Evolutionary conservation across 225 moss, liverwort and hornwort species (phyloP).

Genomic region (Neckera pumila): DNA sequence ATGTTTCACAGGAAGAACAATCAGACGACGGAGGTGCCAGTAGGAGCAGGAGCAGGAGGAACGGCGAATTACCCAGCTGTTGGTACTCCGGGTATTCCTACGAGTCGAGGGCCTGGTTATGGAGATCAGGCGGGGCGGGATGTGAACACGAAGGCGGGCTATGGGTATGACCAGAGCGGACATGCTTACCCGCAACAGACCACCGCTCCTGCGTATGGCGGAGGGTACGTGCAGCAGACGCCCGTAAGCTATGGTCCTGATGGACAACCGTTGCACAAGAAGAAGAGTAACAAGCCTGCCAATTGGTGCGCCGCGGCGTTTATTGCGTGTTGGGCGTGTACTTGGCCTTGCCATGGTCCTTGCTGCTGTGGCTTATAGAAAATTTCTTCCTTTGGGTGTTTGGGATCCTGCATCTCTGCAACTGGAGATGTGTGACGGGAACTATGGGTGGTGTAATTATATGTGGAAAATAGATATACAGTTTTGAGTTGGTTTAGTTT

Average conservation of each 20-base stretch:
- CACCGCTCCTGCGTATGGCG: not conserved
- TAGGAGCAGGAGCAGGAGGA: not conserved
- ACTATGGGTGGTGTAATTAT: not conserved
- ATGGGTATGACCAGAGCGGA: not conserved
- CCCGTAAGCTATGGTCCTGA: conserved; percentile 21
- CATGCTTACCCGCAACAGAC: not conserved
- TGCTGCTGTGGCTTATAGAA: conserved; percentile 40
- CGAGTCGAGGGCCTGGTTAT: not conserved
- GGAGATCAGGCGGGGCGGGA: conserved; percentile 1
- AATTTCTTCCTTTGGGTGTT: not conserved
- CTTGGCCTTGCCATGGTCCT: conserved; percentile 53
- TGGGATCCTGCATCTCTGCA: not conserved
- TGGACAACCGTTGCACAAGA: conserved; percentile 17
- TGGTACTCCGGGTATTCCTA: not conserved
- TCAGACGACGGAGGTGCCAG: conserved; percentile 5
- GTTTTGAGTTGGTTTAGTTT: not conserved
- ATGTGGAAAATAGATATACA: not conserved
- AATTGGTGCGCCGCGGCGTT: conserved; percentile 37
- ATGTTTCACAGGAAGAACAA: conserved; percentile 33
- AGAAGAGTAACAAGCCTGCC: conserved; percentile 11
- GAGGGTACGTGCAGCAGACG: conserved; percentile 5
- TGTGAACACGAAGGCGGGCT: conserved; percentile 14
- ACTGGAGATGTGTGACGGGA: not conserved
- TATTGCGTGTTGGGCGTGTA: conserved; percentile 50
- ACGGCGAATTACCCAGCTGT: conserved; percentile 6